Conservation (phyloP, 2,329 filamentous ascomycete genomes). For the Alternaria incomplexa region DNA sequence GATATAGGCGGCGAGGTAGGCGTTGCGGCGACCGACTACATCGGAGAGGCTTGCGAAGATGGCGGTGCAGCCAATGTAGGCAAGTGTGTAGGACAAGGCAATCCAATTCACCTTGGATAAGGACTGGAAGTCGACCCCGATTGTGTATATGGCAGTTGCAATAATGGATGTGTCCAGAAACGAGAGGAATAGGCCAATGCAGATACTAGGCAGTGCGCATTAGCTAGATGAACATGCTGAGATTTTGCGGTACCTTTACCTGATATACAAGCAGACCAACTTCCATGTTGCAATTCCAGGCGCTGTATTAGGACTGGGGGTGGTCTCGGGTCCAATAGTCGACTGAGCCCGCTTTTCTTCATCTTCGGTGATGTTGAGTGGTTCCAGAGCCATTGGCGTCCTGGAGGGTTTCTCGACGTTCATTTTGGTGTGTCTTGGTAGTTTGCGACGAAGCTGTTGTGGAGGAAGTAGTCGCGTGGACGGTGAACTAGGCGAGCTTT, state of each 20-base stretch:
- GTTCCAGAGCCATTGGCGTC: not conserved
- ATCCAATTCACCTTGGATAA: conserved; percentile 27
- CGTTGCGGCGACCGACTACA: conserved; percentile 39
- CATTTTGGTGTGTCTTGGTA: not conserved
- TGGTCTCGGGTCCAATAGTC: not conserved
- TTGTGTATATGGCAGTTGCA: conserved; percentile 64
- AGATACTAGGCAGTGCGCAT: conserved; percentile 47
- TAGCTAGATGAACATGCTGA: not conserved
- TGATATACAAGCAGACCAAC: not conserved
- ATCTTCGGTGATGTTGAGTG: not conserved
- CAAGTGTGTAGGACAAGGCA: conserved; percentile 44
- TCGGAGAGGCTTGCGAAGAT: conserved; percentile 45
- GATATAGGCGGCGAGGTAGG: conserved; percentile 32
- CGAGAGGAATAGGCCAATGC: conserved; percentile 62
- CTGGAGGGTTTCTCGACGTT: not conserved
- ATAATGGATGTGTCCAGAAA: conserved; percentile 67
- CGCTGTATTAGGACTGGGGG: not conserved
- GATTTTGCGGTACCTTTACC: not conserved
- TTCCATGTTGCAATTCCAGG: not conserved
- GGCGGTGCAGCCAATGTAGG: conserved; percentile 62
- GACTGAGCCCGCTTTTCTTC: not conserved
- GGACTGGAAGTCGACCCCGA: conserved; percentile 59
- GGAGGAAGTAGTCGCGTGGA: not conserved
- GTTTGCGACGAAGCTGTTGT: not conserved
- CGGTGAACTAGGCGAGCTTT: not conserved